phyloP scores from a whole-genome alignment of 2,329 filamentous ascomycete species.

The Colletotrichum scovillei region DNA sequence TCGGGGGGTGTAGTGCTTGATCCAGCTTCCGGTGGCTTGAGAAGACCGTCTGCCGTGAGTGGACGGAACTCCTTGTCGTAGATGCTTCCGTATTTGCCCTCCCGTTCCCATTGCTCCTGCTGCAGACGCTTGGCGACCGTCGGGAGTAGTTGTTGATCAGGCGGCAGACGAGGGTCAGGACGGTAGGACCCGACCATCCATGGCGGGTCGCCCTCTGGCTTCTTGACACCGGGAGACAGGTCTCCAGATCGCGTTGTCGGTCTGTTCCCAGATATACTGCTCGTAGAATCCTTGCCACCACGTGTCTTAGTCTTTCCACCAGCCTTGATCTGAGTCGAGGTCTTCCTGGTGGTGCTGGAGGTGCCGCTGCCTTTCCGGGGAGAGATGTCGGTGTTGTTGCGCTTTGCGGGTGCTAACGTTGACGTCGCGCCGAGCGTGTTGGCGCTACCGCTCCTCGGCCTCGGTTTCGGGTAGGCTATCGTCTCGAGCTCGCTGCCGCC shows the following conservation, averaged over 20 bases:
- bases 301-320: conserved; percentile 72
- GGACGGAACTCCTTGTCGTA: conserved; percentile 92
- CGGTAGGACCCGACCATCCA: conserved; percentile 97
- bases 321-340: conserved; percentile 55
- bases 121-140: conserved; percentile 92
- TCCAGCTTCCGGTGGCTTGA: conserved; percentile 55
- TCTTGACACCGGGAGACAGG: conserved; percentile 61
- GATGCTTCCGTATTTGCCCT: conserved; percentile 85
- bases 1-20: conserved; percentile 38
- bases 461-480: conserved; percentile 69
- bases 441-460: conserved; percentile 77
- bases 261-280: conserved; percentile 62
- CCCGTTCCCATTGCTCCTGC: conserved; percentile 94
- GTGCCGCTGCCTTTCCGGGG: conserved; percentile 59
- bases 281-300: conserved; percentile 62
- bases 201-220: conserved; percentile 92
- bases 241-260: conserved; percentile 74
- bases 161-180: conserved; percentile 91
- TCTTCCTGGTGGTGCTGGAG: conserved; percentile 53
- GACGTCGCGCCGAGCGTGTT: conserved; percentile 57
- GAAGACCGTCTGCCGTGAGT: conserved; percentile 74
- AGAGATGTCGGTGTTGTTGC: conserved; percentile 60
- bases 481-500: conserved; percentile 66
- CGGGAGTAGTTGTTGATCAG: conserved; percentile 94
- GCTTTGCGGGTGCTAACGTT: conserved; percentile 48